Evolutionary conservation across 331 rosid genomes (phyloP), one percentile per base, ranked within the genome.

Genomic region (Malus hybrid): DNA sequence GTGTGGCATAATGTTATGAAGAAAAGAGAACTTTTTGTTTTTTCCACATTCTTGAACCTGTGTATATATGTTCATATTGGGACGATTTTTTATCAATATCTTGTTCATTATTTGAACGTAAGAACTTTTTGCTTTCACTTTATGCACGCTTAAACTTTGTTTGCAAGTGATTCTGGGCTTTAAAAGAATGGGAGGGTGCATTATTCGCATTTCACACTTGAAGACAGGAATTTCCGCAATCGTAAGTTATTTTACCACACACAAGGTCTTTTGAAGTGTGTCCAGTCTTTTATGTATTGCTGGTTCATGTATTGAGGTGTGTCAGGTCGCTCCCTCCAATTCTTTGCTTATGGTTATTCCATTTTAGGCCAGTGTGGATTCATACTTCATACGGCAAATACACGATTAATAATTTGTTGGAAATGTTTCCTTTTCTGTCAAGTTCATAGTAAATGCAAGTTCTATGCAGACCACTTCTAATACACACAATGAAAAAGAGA

Each of bases 91-190:
- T 36, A 6, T 33, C 6, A 7, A 0, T 24, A 30, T 11, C 19
- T 7, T 22, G 3, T 58, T 18, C 9, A 1, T 18, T 13, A 8
- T 33, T 70, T 55, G 20, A 4, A 7, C 18, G 24, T 34, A 5
- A 10, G 12, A 8, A 24, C 67, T 18, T 32, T 42, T 58, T 60
- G 18, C 26, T 50, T 39, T 6, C 73, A 63, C 32, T 67, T 56
- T 79, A 66, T 73, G 39, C 66, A 33, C 61, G 71, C 68, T 67
- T 73, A 74, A 67, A 64, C 72, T 34, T 79, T 80, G 46, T 74
- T 69, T 81, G 81, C 81, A 66, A 76, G 81, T 30, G 75, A 64
- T 70, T 65, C 30, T 48, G 39, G 74, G 70, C 68, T 22, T 44
- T 56, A 26, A 63, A 75, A 75, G 76, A 30, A 57, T 19, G 30